Evolutionary conservation across 805 yeast genomes (phyloP).

Genomic region (Candida lessepsii): DNA sequence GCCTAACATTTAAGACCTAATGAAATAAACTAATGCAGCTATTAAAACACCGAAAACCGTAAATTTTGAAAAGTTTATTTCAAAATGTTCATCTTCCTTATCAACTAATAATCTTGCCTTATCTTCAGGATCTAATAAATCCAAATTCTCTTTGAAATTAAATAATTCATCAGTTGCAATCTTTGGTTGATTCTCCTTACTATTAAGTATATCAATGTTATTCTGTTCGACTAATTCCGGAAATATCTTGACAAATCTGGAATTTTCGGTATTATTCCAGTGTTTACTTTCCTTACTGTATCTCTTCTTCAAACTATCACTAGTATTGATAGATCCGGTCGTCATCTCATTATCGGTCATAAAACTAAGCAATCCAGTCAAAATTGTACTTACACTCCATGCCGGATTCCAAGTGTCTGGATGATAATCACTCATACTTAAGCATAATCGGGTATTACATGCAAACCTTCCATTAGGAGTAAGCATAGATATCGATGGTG

Average conservation of each 20-base stretch:
- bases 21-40: constrained; percentile 26
- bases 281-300: constrained; percentile 59
- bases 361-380: constrained; percentile 83
- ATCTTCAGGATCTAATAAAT: constrained; percentile 64
- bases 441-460: constrained; percentile 76
- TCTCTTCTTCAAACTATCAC: constrained; percentile 52
- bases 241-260: constrained; percentile 60
- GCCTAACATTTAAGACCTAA: constrained; percentile 14
- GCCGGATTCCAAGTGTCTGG: constrained; percentile 97
- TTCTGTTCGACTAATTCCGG: constrained; percentile 61
- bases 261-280: constrained; percentile 58
- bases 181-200: constrained; percentile 16
- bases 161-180: constrained; percentile 18
- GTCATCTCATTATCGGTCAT: constrained; percentile 88
- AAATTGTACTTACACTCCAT: constrained; percentile 88
- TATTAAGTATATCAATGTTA: constrained; percentile 26
- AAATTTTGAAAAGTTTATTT: constrained; percentile 15
- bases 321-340: constrained; percentile 75
- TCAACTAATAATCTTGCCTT: constrained; percentile 44
- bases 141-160: constrained; percentile 30
- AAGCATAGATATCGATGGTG: constrained; percentile 84
- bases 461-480: constrained; percentile 90
- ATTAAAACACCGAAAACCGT: constrained; percentile 29
- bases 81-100: constrained; percentile 11
- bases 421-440: constrained; percentile 92